These are phyloP conservation scores for Irpex sp. DNA, from an alignment of 1,284 basidiomycete genomes.

Conservation along the genomic window DNA sequence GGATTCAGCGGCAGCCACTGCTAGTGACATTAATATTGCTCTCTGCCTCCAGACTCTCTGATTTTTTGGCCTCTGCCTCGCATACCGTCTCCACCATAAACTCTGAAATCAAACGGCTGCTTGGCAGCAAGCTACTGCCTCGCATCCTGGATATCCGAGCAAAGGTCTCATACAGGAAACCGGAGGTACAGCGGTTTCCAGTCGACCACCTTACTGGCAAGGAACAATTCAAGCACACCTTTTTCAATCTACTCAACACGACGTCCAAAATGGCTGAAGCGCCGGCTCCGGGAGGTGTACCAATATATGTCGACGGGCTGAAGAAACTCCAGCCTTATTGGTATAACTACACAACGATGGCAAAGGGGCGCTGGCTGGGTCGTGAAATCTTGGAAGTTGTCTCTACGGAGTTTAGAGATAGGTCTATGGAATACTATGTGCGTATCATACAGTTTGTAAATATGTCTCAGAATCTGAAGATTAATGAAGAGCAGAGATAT, in stretches of 20 bases:
- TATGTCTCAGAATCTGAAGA: not conserved
- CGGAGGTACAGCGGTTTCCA: not conserved
- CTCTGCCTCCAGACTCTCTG: not conserved
- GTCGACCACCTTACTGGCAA: constrained; percentile 4
- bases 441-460: constrained; percentile 29
- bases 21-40: not conserved
- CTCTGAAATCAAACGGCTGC: not conserved
- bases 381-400: constrained; percentile 84
- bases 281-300: not conserved
- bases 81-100: not conserved
- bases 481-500: constrained; percentile 27
- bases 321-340: constrained; percentile 76
- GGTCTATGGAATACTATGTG: constrained; percentile 91
- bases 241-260: constrained; percentile 7
- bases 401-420: constrained; percentile 86
- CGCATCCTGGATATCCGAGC: constrained; percentile 1
- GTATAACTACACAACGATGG: constrained; percentile 87
- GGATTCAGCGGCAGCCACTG: not conserved
- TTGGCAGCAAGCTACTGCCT: not conserved
- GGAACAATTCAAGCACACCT: constrained; percentile 9
- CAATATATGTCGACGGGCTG: constrained; percentile 36
- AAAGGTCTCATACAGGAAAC: not conserved
- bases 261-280: not conserved
- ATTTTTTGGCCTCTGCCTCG: not conserved
- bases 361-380: constrained; percentile 87